Conservation (phyloP, 2,329 filamentous ascomycete genomes). For the Botrytis fragariae region DNA sequence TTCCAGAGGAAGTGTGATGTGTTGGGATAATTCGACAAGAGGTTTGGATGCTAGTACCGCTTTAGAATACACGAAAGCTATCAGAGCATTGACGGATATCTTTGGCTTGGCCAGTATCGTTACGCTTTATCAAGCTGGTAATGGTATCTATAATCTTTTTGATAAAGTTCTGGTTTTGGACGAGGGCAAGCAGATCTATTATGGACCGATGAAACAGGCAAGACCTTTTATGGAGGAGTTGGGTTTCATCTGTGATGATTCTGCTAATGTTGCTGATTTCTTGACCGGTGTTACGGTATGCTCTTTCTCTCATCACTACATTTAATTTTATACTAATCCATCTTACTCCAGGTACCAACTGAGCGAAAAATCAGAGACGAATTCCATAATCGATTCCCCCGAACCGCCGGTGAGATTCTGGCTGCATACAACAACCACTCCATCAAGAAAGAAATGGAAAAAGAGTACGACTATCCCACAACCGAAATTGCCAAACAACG, state of each 20-base stretch:
- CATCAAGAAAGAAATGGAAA: constrained; percentile 50
- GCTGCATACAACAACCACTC: constrained; percentile 51
- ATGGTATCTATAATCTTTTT: constrained; percentile 67
- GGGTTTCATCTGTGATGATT: constrained; percentile 61
- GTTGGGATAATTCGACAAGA: constrained; percentile 66
- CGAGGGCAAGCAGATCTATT: constrained; percentile 63
- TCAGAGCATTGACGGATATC: constrained; percentile 64
- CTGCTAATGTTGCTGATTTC: constrained; percentile 64
- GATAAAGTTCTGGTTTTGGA: constrained; percentile 69
- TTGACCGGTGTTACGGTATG: constrained; percentile 52
- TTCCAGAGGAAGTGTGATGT: constrained; percentile 47
- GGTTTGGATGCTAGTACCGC: constrained; percentile 66
- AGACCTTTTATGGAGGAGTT: constrained; percentile 62
- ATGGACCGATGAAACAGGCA: constrained; percentile 58
- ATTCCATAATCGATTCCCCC: constrained; percentile 45
- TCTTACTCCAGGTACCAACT: constrained; percentile 42
- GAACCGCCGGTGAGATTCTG: constrained; percentile 46
- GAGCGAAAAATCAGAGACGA: constrained; percentile 60
- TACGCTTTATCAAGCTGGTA: constrained; percentile 67
- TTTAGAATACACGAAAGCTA: constrained; percentile 61
- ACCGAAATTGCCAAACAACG: constrained; percentile 46
- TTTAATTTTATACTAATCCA: not conserved
- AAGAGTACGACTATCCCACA: constrained; percentile 57
- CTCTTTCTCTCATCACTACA: not conserved
- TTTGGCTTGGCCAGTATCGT: constrained; percentile 59